Conservation (phyloP, 768 basidiomycete species). For the Panaeolus papilionaceus region DNA sequence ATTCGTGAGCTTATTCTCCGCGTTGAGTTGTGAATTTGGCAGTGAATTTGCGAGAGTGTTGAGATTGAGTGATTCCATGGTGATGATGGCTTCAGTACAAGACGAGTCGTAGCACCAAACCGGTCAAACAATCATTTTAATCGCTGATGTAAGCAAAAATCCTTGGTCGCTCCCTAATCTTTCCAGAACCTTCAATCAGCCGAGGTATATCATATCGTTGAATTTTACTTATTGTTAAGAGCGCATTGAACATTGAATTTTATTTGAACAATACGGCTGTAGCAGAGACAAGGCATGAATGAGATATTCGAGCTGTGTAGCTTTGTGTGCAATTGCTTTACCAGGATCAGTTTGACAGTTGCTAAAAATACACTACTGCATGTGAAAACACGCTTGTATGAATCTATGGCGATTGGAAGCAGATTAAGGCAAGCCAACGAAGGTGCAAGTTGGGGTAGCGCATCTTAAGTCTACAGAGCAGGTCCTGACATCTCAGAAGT, state of each 20-base stretch:
- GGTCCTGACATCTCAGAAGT: not conserved
- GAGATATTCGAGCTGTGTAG: not conserved
- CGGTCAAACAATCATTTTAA: conserved; percentile 17
- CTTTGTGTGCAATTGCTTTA: not conserved
- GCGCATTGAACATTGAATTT: not conserved
- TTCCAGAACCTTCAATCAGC: conserved; percentile 11
- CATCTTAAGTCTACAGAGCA: not conserved
- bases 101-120: conserved; percentile 14
- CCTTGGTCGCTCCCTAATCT: not conserved
- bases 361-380: conserved; percentile 9
- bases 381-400: conserved; percentile 6
- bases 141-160: conserved; percentile 9
- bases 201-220: not conserved
- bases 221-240: not conserved
- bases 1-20: conserved; percentile 81
- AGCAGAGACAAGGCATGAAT: not conserved
- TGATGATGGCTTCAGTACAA: conserved; percentile 14
- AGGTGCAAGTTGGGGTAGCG: not conserved
- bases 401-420: conserved; percentile 7
- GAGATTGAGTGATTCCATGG: conserved; percentile 80
- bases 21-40: conserved; percentile 74
- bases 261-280: not conserved
- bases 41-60: conserved; percentile 81
- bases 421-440: not conserved
- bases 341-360: conserved; percentile 10